phyloP scores from a whole-genome alignment of 139 green algal genomes.

The Tetraselmis striata region DNA sequence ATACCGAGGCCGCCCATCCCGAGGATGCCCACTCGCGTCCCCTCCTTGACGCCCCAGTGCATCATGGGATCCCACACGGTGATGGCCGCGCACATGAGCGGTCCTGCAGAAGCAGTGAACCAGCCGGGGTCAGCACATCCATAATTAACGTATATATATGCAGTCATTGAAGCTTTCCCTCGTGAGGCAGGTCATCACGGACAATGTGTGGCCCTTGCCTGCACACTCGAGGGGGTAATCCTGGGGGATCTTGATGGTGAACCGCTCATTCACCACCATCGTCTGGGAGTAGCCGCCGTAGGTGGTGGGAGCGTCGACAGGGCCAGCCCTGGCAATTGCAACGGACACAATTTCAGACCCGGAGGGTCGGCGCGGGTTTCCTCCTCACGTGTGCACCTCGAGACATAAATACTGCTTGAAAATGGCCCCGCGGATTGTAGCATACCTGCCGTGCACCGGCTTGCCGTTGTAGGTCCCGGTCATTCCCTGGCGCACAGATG shows the following conservation, averaged over 20 bases:
- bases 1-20: conserved; percentile 9
- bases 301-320: not conserved
- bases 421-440: no score
- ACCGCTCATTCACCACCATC: conserved; percentile 14
- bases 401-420: no score
- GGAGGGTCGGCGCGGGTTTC: no score
- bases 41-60: not conserved
- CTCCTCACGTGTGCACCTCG: no score
- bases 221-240: not conserved
- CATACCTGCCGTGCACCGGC: conserved; percentile 2
- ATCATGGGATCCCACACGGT: conserved; percentile 4
- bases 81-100: conserved; percentile 12
- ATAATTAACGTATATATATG: no score
- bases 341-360: no score
- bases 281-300: conserved; percentile 16
- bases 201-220: not conserved
- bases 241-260: not conserved
- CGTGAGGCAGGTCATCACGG: no score
- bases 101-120: no score
- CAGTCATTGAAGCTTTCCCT: no score
- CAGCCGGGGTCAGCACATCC: no score
- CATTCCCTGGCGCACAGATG: no score
- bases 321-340: not conserved
- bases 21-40: conserved; percentile 8
- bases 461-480: conserved; percentile 8